Evolutionary conservation across 2,329 filamentous ascomycete species (phyloP).

Genomic region (Chalaropsis thielavioides): DNA sequence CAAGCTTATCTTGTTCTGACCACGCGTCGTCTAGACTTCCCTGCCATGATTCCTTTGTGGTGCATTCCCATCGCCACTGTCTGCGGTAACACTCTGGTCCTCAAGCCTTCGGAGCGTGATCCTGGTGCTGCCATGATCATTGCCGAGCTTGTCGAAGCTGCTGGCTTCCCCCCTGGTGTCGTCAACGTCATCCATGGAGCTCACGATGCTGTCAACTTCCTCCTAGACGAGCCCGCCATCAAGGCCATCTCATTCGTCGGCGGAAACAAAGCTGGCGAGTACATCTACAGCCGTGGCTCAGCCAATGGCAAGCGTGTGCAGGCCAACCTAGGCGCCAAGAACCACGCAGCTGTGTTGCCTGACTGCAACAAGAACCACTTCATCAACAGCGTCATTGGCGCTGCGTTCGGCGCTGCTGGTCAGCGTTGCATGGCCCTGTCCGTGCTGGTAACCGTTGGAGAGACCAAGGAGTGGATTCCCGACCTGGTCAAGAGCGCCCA

Average conservation of each 20-base stretch:
- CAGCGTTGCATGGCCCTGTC: conserved; percentile 80
- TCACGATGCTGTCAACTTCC: conserved; percentile 70
- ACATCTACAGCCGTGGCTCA: conserved; percentile 65
- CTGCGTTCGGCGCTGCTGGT: conserved; percentile 71
- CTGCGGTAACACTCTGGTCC: conserved; percentile 67
- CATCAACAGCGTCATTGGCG: conserved; percentile 68
- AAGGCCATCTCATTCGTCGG: conserved; percentile 81
- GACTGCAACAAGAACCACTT: conserved; percentile 87
- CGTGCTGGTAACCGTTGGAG: conserved; percentile 69
- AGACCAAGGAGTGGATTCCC: conserved; percentile 68
- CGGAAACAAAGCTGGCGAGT: conserved; percentile 76
- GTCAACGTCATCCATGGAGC: conserved; percentile 73
- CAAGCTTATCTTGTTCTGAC: neutral
- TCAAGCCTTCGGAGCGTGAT: conserved; percentile 78
- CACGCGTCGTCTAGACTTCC: conserved; percentile 48
- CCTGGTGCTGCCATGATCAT: conserved; percentile 77
- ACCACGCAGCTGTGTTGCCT: conserved; percentile 70
- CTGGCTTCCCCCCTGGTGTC: conserved; percentile 68
- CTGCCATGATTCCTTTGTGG: conserved; percentile 88
- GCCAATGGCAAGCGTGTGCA: conserved; percentile 81
- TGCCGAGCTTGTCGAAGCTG: conserved; percentile 63
- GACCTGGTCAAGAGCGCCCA: conserved; percentile 67
- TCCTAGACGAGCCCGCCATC: conserved; percentile 70
- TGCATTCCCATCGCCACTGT: conserved; percentile 73
- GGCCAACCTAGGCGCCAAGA: conserved; percentile 78